phyloP scores from a whole-genome alignment of 2,329 filamentous ascomycete genomes.

The Fusarium torulosum region DNA sequence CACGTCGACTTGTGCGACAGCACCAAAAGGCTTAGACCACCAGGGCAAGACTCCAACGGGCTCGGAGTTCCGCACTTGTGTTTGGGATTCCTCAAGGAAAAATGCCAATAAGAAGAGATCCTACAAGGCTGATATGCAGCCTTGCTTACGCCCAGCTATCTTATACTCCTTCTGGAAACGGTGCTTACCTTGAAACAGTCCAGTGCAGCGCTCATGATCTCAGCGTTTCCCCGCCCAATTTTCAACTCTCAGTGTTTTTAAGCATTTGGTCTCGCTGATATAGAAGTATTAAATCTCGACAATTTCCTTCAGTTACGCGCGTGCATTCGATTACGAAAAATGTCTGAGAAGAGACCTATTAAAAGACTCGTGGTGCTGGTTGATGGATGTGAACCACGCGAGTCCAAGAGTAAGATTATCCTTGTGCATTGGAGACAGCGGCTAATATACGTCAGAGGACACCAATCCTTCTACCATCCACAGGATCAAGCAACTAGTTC shows the following conservation, averaged over 20 bases:
- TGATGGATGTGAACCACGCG: slow-evolving; percentile 33
- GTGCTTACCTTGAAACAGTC: slow-evolving; percentile 18
- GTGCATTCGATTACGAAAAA: neutral
- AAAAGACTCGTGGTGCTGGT: slow-evolving; percentile 42
- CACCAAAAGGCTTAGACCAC: slow-evolving; percentile 2
- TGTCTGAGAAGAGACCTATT: slow-evolving; percentile 33
- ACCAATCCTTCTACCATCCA: slow-evolving; percentile 40
- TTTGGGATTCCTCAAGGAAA: neutral
- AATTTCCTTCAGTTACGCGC: neutral
- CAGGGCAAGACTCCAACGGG: slow-evolving; percentile 1
- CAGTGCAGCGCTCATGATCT: slow-evolving; percentile 5
- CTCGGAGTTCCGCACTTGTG: neutral
- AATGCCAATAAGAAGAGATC: neutral
- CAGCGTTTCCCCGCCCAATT: slow-evolving; percentile 15
- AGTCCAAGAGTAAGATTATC: slow-evolving; percentile 28
- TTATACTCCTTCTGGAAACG: slow-evolving; percentile 5
- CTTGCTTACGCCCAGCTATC: slow-evolving; percentile 23
- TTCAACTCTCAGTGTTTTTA: neutral
- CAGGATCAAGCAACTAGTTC: slow-evolving; percentile 35
- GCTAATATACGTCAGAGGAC: slow-evolving; percentile 31
- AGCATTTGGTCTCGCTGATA: neutral
- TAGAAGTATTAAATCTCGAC: neutral
- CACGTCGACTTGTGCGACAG: neutral
- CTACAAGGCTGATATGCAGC: slow-evolving; percentile 14
- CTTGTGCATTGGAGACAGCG: neutral